A percentile compares a stretch with the other conserved stretches of the same genome.
These are phyloP conservation scores for Andrographis paniculata DNA, from an alignment of 305 asterid species.

Conservation along the genomic window DNA sequence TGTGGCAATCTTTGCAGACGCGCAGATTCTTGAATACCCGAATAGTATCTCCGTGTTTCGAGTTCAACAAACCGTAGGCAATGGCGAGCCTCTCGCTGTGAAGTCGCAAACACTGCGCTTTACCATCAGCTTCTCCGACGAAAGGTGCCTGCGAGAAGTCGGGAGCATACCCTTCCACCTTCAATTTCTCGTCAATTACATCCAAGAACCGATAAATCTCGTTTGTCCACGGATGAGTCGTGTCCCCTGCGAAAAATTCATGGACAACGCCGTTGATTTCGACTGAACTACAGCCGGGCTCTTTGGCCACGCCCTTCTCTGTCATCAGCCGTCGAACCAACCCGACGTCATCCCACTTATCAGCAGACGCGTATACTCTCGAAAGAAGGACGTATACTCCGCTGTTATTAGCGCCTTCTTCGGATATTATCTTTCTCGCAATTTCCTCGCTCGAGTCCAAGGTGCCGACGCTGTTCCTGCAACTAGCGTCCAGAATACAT, in stretches of 20 bases:
- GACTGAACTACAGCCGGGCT: slow-evolving; percentile 68
- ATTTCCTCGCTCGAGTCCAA: slow-evolving; percentile 45
- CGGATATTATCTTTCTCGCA: slow-evolving; percentile 38
- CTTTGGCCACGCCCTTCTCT: slow-evolving; percentile 52
- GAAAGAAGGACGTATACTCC: slow-evolving; percentile 74
- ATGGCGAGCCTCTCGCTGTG: slow-evolving; percentile 66
- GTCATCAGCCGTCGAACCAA: slow-evolving; percentile 52
- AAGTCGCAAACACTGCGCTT: slow-evolving; percentile 34
- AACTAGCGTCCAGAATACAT: slow-evolving; percentile 61
- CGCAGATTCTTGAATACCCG: slow-evolving; percentile 64
- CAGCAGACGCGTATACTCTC: slow-evolving; percentile 52
- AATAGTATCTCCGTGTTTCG: slow-evolving; percentile 37
- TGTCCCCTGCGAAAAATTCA: slow-evolving; percentile 74
- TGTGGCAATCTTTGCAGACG: slow-evolving; percentile 61
- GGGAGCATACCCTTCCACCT: slow-evolving; percentile 37
- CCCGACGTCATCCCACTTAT: slow-evolving; percentile 69
- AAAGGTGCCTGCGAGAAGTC: slow-evolving; percentile 42
- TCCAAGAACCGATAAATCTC: slow-evolving; percentile 39
- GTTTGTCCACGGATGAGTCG: slow-evolving; percentile 44
- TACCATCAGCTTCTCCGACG: slow-evolving; percentile 46
- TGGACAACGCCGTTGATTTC: slow-evolving; percentile 56
- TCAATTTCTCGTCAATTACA: slow-evolving; percentile 42
- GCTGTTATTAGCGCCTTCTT: slow-evolving; percentile 22
- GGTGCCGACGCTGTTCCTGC: slow-evolving; percentile 35
- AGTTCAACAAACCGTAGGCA: slow-evolving; percentile 55